These are phyloP conservation scores for Phytophthora tubulina DNA, from an alignment of 352 stramenopile genomes.

Conservation along the genomic window DNA sequence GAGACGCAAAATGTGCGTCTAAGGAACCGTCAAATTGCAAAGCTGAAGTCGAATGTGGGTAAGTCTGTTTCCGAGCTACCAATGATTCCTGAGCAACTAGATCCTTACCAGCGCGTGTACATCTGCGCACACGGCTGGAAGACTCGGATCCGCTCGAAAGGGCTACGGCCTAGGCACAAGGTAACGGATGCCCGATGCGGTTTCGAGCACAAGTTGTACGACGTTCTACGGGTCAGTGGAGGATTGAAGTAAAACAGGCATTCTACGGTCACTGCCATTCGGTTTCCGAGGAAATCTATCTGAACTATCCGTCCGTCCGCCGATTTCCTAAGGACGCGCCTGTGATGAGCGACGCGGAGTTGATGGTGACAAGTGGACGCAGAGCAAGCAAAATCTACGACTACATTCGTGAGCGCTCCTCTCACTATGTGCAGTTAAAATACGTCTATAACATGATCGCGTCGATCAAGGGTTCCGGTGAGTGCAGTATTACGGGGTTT, in stretches of 20 bases:
- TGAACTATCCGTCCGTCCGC: background rate
- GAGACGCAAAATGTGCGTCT: slow-evolving; percentile 8
- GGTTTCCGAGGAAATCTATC: background rate
- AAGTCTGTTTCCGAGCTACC: background rate
- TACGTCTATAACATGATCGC: slow-evolving; percentile 2
- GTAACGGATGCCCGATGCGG: slow-evolving; percentile 1
- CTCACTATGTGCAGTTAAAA: background rate
- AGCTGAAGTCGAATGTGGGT: slow-evolving; percentile 1
- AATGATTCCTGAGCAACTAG: background rate
- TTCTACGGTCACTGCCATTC: slow-evolving; percentile 11
- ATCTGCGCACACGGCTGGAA: slow-evolving; percentile 29
- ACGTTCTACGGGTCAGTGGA: background rate
- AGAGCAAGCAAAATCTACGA: slow-evolving; percentile 8
- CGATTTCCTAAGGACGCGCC: background rate
- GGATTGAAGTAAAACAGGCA: slow-evolving; percentile 7
- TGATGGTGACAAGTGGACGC: slow-evolving; percentile 14
- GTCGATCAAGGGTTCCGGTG: slow-evolving; percentile 7
- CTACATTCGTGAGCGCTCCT: background rate
- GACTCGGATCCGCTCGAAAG: background rate
- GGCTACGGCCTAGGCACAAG: background rate
- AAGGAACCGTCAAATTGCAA: background rate
- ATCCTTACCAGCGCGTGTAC: slow-evolving; percentile 20
- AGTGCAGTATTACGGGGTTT: background rate
- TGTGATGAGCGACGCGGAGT: slow-evolving; percentile 9
- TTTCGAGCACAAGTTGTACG: slow-evolving; percentile 7